Base-by-base conservation (phyloP, 345 rosid species). In the Acer campestre region DNA sequence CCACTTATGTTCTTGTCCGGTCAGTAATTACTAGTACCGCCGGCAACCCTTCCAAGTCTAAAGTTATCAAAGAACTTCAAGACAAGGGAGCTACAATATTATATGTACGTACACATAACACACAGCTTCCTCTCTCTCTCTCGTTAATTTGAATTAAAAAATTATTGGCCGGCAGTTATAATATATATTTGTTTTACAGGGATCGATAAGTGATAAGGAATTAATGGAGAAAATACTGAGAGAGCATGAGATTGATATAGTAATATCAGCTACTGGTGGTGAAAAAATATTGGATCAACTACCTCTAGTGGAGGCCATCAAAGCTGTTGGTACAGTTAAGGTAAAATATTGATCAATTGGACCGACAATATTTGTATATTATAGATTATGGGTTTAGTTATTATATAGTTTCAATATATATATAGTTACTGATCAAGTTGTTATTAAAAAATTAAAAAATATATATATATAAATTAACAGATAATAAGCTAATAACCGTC, bases 221-320 rank as follows among this genome's bases (percentile, higher is more conserved):
- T 44, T 29, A 18, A 86, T 90, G 89, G 93, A 80, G 84, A 85
- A 83, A 53, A 10, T 89, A 29, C 80, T 92, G 16, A 79, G 70
- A 82, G 87, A 84, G 77, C 35, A 88, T 25, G 78, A 85, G 77
- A 92, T 92, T 46, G 96, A 92, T 13, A 72, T 84, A 0, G 96
- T 92, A 23, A 83, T 92, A 73, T 88, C 93, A 55, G 88, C 86
- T 0, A 75, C 84, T 0, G 92, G 96, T 2, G 96, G 93, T 0
- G 80, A 0, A 1, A 49, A 42, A 12, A 0, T 90, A 0, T 1
- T 81, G 71, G 90, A 90, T 49, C 96, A 92, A 63, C 75, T 85
- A 53, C 3, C 63, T 58, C 79, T 92, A 0, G 78, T 85, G 0
- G 84, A 90, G 61, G 92, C 96, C 53, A 85, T 90, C 29, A 86